Base-by-base conservation (phyloP, 208 protist species). In the Trypanosoma boissoni region DNA sequence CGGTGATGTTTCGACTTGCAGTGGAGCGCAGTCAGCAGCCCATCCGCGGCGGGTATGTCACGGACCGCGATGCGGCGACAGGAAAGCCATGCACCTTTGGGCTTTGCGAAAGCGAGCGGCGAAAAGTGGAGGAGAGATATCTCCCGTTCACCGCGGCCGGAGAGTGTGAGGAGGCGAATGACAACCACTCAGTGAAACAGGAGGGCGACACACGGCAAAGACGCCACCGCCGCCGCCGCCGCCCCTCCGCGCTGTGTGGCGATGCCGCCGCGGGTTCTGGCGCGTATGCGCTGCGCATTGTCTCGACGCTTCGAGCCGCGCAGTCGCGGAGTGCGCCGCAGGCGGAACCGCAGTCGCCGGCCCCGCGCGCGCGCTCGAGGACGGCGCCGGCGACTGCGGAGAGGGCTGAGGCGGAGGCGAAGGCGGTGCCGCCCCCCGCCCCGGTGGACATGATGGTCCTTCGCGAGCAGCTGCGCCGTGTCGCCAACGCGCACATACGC, bases 51-150 rank as follows among this genome's bases (percentile, higher is more conserved):
- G 64, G 68, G 28, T 73, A 71, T 31, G 12, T 72, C 9, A 72
- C 71, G 9, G 72, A 76, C 49, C 56, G 54, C 29, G 68, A 80
- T 43, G 48, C 27, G 3, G 21, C 10, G 7, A 80, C 61, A 1
- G 68, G 68, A 9, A 75, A 65, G 29, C 74, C 74, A 12, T 80
- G 74, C 52, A 80, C 74, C 8, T 80, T 80, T 65, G 74, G 74
- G 12, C 43, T 72, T 14, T 24, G 27, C 24, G 52, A 55, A 12
- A 55, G 9, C 5, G 42, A 76, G 55, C 16, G 62, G 5, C 39
- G 29, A 12, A 18, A n/a, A 0, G 34, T 69, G 45, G 68, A 68
- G 43, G 21, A 37, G 52, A 43, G 41, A 12, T 63, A 39, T 26
- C 2, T 18, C 31, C n/a, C n/a, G n/a, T n/a, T n/a, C n/a, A n/a